These are phyloP conservation scores for Inga laurina DNA, from an alignment of 306 rosid genomes.

Conservation along the genomic window DNA sequence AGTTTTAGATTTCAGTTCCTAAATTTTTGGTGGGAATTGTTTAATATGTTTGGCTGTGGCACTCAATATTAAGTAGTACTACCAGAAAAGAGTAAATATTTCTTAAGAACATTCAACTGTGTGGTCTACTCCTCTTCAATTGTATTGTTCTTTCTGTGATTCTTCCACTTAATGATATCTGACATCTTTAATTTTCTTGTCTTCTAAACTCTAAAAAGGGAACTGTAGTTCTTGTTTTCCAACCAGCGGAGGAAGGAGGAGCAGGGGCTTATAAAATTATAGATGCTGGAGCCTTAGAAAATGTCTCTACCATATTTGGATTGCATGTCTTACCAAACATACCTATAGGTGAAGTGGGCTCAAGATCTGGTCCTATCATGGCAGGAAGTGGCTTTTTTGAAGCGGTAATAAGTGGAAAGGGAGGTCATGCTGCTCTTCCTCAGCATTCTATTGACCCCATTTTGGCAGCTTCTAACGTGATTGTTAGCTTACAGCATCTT, in stretches of 20 bases:
- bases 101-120: not conserved
- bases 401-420: conserved; percentile 78
- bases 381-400: conserved; percentile 83
- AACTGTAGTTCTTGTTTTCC: conserved; percentile 85
- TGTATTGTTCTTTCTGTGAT: conserved; percentile 12
- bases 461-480: conserved; percentile 83
- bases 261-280: conserved; percentile 72
- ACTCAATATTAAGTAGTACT: too few species aligned
- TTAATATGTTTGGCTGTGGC: not conserved
- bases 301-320: conserved; percentile 81
- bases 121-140: conserved; percentile 4
- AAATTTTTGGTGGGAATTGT: not conserved
- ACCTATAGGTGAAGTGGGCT: conserved; percentile 64
- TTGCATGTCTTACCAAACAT: conserved; percentile 51
- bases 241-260: conserved; percentile 97
- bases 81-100: not conserved
- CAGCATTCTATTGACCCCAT: conserved; percentile 83
- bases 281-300: conserved; percentile 64
- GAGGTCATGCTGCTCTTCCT: conserved; percentile 95
- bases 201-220: conserved; percentile 52
- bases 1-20: not conserved
- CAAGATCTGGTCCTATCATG: conserved; percentile 61
- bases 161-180: conserved; percentile 12
- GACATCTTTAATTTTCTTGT: conserved; percentile 6
- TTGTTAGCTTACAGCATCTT: conserved; percentile 80